These are phyloP conservation scores for Viola odorata DNA, from an alignment of 345 rosid genomes.

Conservation along the genomic window DNA sequence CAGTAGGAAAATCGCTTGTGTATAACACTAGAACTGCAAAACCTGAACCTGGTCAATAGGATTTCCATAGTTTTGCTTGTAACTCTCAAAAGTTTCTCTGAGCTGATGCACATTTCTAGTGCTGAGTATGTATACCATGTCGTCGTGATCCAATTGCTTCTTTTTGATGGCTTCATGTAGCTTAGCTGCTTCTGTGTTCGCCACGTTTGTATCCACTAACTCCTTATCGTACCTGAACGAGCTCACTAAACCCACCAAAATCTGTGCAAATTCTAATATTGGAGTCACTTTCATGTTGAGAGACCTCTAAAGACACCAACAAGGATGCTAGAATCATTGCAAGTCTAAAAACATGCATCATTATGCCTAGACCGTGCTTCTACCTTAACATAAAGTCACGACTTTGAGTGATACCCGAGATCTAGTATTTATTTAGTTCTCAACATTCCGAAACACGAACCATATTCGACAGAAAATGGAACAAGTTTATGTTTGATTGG, in stretches of 20 bases:
- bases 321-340: neutral
- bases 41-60: slow-evolving; percentile 54
- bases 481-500: too few species aligned
- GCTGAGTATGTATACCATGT: slow-evolving; percentile 50
- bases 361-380: neutral
- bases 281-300: slow-evolving; percentile 1
- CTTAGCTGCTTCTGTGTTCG: slow-evolving; percentile 55
- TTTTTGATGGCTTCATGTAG: slow-evolving; percentile 52
- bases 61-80: slow-evolving; percentile 46
- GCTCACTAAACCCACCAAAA: slow-evolving; percentile 60
- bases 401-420: too few species aligned
- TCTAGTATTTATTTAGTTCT: too few species aligned
- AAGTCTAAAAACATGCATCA: neutral
- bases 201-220: slow-evolving; percentile 42
- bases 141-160: slow-evolving; percentile 58
- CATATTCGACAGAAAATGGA: too few species aligned
- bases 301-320: neutral
- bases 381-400: too few species aligned
- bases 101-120: slow-evolving; percentile 74
- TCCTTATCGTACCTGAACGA: slow-evolving; percentile 75
- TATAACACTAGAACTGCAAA: slow-evolving; percentile 4
- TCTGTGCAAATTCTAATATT: slow-evolving; percentile 29
- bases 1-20: neutral
- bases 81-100: slow-evolving; percentile 55
- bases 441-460: too few species aligned